A percentile compares a stretch with the other conserved stretches of the same genome.
These are phyloP conservation scores for Dissophora globulifera DNA, from an alignment of 192 early-diverging fungal genomes.

Conservation along the genomic window DNA sequence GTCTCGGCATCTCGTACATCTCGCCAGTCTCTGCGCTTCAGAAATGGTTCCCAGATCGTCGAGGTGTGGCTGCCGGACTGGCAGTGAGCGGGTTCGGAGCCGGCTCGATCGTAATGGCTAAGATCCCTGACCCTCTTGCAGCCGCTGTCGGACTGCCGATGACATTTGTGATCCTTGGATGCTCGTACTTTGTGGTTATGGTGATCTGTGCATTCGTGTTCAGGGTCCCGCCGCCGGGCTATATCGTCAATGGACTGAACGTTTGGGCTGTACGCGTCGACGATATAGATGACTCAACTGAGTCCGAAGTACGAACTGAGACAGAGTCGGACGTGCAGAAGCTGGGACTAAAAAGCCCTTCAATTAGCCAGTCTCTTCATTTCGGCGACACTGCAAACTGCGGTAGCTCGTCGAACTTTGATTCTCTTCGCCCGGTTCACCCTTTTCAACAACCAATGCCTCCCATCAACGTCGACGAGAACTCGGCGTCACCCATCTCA, in stretches of 20 bases:
- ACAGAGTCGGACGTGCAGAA: slow-evolving; percentile 13
- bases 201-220: slow-evolving; percentile 63
- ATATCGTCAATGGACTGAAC: slow-evolving; percentile 70
- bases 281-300: slow-evolving; percentile 15
- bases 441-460: slow-evolving; percentile 20
- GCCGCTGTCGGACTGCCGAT: slow-evolving; percentile 62
- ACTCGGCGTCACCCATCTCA: slow-evolving; percentile 12
- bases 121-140: slow-evolving; percentile 70
- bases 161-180: slow-evolving; percentile 76
- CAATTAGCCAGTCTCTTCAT: slow-evolving; percentile 2
- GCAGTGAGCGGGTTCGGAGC: slow-evolving; percentile 83
- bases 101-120: slow-evolving; percentile 75
- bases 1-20: slow-evolving; percentile 73
- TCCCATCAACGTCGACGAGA: slow-evolving; percentile 26
- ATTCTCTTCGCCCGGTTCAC: slow-evolving; percentile 20
- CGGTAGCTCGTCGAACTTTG: neutral
- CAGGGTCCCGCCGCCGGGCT: slow-evolving; percentile 71
- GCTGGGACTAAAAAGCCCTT: slow-evolving; percentile 3
- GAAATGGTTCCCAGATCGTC: slow-evolving; percentile 72
- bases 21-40: slow-evolving; percentile 68
- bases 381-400: neutral
- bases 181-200: slow-evolving; percentile 70
- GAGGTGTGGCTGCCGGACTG: slow-evolving; percentile 67
- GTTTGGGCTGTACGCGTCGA: slow-evolving; percentile 54
- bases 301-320: neutral